Conservation (phyloP, 2,329 filamentous ascomycete genomes). For the Aspergillus sp. region DNA sequence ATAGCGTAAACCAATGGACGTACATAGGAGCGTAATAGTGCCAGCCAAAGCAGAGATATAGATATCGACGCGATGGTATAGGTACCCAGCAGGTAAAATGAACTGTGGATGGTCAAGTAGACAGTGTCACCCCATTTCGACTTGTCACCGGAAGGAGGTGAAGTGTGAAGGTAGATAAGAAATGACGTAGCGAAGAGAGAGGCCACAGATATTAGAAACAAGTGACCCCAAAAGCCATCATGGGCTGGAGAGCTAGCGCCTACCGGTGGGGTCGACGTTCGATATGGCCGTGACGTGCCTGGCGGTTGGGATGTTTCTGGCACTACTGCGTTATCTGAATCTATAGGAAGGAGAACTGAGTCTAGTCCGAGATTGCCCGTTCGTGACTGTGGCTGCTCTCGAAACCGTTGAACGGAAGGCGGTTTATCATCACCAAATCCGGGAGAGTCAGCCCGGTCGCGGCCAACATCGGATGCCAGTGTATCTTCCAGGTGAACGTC, state of each 20-base stretch:
- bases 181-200: constrained; percentile 86
- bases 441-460: constrained; percentile 45
- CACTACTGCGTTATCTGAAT: constrained; percentile 55
- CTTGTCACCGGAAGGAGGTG: constrained; percentile 65
- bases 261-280: constrained; percentile 58
- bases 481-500: constrained; percentile 80
- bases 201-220: constrained; percentile 82
- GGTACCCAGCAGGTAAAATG: constrained; percentile 83
- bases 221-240: constrained; percentile 87
- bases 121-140: constrained; percentile 84
- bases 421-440: constrained; percentile 51
- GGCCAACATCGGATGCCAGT: constrained; percentile 48
- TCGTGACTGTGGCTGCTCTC: constrained; percentile 46
- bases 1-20: constrained; percentile 79
- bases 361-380: constrained; percentile 41
- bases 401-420: constrained; percentile 58
- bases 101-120: constrained; percentile 82
- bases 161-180: constrained; percentile 86
- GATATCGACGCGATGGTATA: constrained; percentile 90
- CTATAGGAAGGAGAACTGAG: constrained; percentile 50
- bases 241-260: constrained; percentile 74
- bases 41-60: constrained; percentile 88
- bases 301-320: constrained; percentile 48
- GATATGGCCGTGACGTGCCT: constrained; percentile 56
- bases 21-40: constrained; percentile 83